Percentiles rank a stretch among this genome's conserved stretches.
These are phyloP conservation scores for Coemansia guatemalensis DNA, from an alignment of 192 early-diverging fungal species.

Conservation along the genomic window DNA sequence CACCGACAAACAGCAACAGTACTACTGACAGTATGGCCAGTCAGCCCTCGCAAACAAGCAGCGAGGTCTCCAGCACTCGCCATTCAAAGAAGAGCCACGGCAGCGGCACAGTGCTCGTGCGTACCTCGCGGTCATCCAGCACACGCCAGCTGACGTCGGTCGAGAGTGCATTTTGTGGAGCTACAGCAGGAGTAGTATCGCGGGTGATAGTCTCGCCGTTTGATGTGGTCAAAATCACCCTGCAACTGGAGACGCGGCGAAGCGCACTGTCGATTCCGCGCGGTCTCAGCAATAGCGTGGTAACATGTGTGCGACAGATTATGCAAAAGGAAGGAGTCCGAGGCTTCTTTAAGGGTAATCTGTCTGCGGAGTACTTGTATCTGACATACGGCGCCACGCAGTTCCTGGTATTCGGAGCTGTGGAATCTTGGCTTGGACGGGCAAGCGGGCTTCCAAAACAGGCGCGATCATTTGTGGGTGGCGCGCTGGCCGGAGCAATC, in stretches of 20 bases:
- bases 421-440: conserved; percentile 36
- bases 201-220: conserved; percentile 87
- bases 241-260: conserved; percentile 51
- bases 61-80: not conserved
- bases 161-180: conserved; percentile 47
- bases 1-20: conserved; percentile 6
- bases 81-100: not conserved
- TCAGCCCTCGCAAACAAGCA: not conserved
- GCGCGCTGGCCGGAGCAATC: conserved; percentile 72
- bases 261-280: conserved; percentile 5
- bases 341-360: conserved; percentile 92
- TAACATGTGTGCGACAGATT: conserved; percentile 68
- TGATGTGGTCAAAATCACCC: conserved; percentile 92
- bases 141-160: conserved; percentile 25
- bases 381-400: conserved; percentile 86
- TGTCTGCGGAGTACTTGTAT: conserved; percentile 91
- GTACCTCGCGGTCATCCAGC: conserved; percentile 20
- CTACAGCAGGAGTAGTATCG: conserved; percentile 46
- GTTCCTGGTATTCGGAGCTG: conserved; percentile 73
- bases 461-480: conserved; percentile 67
- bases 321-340: conserved; percentile 76
- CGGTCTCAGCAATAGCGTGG: conserved; percentile 57
- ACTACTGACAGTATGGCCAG: not conserved
- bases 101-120: conserved; percentile 23
- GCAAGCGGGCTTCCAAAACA: conserved; percentile 27